Percentiles rank a stretch among this genome's conserved stretches.
Conservation (phyloP, 2,329 filamentous ascomycete species). For the Colletotrichum eremochloae region DNA sequence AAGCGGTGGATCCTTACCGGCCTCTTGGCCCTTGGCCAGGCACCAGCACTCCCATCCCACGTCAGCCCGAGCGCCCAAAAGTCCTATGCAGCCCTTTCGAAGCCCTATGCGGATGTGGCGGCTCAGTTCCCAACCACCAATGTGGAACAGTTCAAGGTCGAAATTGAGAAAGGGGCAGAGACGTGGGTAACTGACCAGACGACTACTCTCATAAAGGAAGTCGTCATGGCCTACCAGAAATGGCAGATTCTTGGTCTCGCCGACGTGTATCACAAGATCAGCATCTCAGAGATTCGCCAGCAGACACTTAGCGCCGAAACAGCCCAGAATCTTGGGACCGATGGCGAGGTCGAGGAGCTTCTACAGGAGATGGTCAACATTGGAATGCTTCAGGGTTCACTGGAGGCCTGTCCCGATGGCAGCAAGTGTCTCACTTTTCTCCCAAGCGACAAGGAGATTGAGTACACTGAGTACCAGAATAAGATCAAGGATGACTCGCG, state of each 20-base stretch:
- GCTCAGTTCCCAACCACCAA: conserved; percentile 72
- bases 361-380: conserved; percentile 68
- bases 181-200: conserved; percentile 82
- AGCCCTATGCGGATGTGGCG: conserved; percentile 79
- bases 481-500: conserved; percentile 60
- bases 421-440: conserved; percentile 66
- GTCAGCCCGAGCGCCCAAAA: conserved; percentile 67
- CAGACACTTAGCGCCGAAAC: conserved; percentile 69
- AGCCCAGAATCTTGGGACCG: conserved; percentile 56
- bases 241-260: conserved; percentile 82
- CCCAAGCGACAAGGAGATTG: conserved; percentile 56
- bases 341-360: conserved; percentile 60
- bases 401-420: conserved; percentile 61
- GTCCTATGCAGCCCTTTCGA: conserved; percentile 69
- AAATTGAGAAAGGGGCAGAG: conserved; percentile 69
- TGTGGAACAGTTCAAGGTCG: conserved; percentile 71
- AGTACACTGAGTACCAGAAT: conserved; percentile 65
- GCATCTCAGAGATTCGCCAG: conserved; percentile 65
- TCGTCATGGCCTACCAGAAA: conserved; percentile 78
- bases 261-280: conserved; percentile 75
- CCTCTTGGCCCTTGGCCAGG: conserved; percentile 77
- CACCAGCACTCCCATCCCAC: conserved; percentile 67
- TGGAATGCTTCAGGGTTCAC: conserved; percentile 64
- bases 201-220: conserved; percentile 75
- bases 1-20: conserved; percentile 90